Evolutionary conservation across 2,329 filamentous ascomycete species (phyloP), one percentile per base, ranked within the genome.

Genomic region (Sporothrix curviconia): DNA sequence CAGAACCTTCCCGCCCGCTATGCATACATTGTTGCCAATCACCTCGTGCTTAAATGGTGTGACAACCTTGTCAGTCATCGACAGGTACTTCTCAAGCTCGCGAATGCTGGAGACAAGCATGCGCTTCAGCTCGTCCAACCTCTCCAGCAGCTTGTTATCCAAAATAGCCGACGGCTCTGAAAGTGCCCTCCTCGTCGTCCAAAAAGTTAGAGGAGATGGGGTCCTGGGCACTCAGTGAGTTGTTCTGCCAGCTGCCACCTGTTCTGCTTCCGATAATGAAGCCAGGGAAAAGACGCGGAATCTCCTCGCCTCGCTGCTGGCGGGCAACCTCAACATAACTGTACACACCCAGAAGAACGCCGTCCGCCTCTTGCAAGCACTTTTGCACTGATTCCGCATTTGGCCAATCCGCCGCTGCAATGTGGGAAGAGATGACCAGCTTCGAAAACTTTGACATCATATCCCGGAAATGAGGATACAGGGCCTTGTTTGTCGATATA

Each of bases 381-480:
- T 99, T 99, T 56, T 94, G 87, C 60, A 92, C 89, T 0, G 92
- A 95, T 71, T 99, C 94, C 15, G 90, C 86, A 56, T 92, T 91
- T 8, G 92, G 92, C 84, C 91, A 97, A 73, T 99, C 94, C 34
- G 92, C 90, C 6, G 92, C 91, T 39, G 94, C 94, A 69, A 99
- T 96, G 69, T 99, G 94, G 14, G 94, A 97, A 3, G 94, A 99
- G 50, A 99, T 86, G 44, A 99, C 94, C 9, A 99, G 79, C 71
- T 99, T 99, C n/a, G 94, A 97, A 71, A 99, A 99, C 66, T 95
- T 92, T 44, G 94, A 97, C 94, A 99, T 99, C 86, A 97, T 97
- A 69, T 97, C 94, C 55, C 94, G 82, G 73, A 99, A 99, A 72
- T 97, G 92, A 24, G 94, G 94, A 68, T 97, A 97, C 15, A 99